Base-by-base conservation (phyloP, 352 stramenopile species). In the Pythium folliculosum region DNA sequence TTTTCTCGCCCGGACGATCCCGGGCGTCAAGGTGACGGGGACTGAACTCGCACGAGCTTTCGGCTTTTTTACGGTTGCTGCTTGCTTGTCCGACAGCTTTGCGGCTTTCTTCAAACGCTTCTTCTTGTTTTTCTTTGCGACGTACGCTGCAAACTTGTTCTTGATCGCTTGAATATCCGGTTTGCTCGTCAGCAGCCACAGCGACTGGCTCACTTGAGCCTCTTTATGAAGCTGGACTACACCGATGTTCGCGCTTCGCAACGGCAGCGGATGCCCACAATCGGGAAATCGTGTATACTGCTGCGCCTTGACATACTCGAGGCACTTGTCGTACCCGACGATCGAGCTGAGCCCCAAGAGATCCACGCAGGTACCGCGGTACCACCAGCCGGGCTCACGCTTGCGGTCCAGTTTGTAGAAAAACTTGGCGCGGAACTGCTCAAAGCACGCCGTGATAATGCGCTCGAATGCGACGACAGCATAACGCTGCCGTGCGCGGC, bases 321-420 rank as follows among this genome's bases (percentile, higher is more conserved):
- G 69, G 47, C 78, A 77, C 5, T 75, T 51, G 5, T 65, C 53
- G 25, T 73, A 67, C 16, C 72, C 77, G 9, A 78, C 67, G 23
- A 72, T 35, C 0, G 10, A n/a, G 17, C 23, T 32, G 1, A 69
- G 40, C 10, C 43, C 47, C 3, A 62, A 8, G n/a, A 73, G 27
- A 43, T 84, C 70, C 16, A 88, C 60, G 38, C 82, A 71, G 19
- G 64, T 52, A 2, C 58, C 23, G 12, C 77, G 76, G 44, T 88
- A 88, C 79, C 79, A 90, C 78, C 79, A 90, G 7, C 81, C 77
- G 25, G 73, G 70, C 35, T 90, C 76, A 16, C 56, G 65, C 57
- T 77, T 50, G 37, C 57, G 61, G 47, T 90, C 81, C 40, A 90
- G 58, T 16, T 62, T 50, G n/a, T 77, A 71, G 48, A 89, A 89